A percentile compares a stretch with the other conserved stretches of the same genome.
Conservation (phyloP, 1,284 basidiomycete genomes). For the Golubevia pallescens region DNA sequence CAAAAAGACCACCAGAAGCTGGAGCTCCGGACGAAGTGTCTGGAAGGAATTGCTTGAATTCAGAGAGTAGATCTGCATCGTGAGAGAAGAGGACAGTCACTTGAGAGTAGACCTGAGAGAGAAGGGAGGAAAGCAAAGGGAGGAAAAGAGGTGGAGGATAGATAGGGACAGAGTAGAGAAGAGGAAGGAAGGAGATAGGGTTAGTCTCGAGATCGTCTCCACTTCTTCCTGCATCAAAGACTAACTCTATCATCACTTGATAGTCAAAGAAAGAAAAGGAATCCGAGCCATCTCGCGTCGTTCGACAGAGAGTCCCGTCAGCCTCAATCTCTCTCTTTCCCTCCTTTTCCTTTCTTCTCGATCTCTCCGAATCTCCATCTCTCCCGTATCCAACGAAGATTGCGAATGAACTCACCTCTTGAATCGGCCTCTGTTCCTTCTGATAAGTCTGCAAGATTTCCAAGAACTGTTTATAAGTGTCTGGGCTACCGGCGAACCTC, state of each 20-base stretch:
- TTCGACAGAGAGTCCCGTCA: neutral
- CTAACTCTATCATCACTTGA: too few species aligned
- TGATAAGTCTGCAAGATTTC: slow-evolving; percentile 98
- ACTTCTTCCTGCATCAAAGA: neutral
- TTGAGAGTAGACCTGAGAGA: slow-evolving; percentile 85
- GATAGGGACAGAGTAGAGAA: slow-evolving; percentile 5
- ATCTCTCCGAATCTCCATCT: too few species aligned
- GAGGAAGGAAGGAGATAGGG: slow-evolving; percentile 18
- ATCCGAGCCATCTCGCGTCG: too few species aligned
- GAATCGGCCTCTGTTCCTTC: slow-evolving; percentile 85
- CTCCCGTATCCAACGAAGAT: too few species aligned
- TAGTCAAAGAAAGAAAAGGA: slow-evolving; percentile 5
- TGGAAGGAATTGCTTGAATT: slow-evolving; percentile 96
- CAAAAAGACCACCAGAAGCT: slow-evolving; percentile 63
- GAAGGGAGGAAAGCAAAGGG: slow-evolving; percentile 15
- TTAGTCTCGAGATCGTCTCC: slow-evolving; percentile 20
- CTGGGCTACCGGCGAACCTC: slow-evolving; percentile 85
- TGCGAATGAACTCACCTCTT: slow-evolving; percentile 76
- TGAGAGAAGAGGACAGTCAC: slow-evolving; percentile 91
- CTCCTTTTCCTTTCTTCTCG: neutral
- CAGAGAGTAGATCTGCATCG: slow-evolving; percentile 87
- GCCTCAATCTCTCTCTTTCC: neutral
- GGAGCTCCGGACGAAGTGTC: slow-evolving; percentile 66
- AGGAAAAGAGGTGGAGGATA: slow-evolving; percentile 10
- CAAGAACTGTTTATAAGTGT: slow-evolving; percentile 97